Base-by-base conservation (phyloP, 495 filamentous ascomycete genomes). In the Hypoxylon rickii region DNA sequence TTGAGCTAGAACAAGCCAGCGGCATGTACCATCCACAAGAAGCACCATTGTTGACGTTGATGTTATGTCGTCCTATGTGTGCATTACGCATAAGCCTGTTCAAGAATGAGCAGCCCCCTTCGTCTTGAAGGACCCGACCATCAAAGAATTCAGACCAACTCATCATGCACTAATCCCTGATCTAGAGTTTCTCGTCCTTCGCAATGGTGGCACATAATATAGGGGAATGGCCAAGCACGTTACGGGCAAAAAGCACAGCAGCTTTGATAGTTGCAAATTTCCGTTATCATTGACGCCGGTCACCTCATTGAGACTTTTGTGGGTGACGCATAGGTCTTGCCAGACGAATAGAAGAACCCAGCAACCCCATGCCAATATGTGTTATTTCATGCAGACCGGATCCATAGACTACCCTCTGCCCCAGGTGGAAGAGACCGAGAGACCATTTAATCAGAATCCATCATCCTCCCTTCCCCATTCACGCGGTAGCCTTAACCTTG, bases 401-500 rank as follows among this genome's bases (percentile, higher is more conserved):
- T 55, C 60, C 60, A 33, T 57, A 55, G 45, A 64, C 40, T 51
- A 57, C 47, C 48, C 44, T 50, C 66, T 53, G 50, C 66, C 57
- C 63, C 45, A 65, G 33, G 47, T 54, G 58, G 49, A 61, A 63
- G 62, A 65, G 58, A 55, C 62, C 61, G 15, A 29, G 24, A 29
- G 24, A 29, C 13, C 13, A 42, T 63, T 39, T 22, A 51, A 48
- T 54, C 40, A 55, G 55, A 63, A 66, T 54, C 64, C 31, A 57
- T 49, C 58, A 38, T 55, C 47, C 40, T 37, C 61, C 49, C 40
- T 44, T 58, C 48, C 39, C 38, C 18, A 38, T 54, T 71, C 70
- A 80, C 55, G 77, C 75, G 42, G 74, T 66, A 44, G 77, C 76
- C 74, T 73, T 76, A 70, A 89, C 79, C 82, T 93, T 92, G 64